phyloP scores from a whole-genome alignment of 805 yeast genomes.

The Wickerhamiella sorbophila region DNA sequence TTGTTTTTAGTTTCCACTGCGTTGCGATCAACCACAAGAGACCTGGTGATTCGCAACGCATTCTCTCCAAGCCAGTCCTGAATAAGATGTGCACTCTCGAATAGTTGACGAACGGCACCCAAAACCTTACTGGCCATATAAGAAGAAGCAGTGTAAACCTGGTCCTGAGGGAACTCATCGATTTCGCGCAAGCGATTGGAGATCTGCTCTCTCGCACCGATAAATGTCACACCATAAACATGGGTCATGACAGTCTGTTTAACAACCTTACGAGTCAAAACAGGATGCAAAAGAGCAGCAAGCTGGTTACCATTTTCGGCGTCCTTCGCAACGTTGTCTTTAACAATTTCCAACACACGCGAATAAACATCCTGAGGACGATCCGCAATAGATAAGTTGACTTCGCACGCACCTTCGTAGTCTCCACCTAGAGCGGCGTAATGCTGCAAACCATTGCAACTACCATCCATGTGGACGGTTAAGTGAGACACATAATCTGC shows the following conservation, averaged over 20 bases:
- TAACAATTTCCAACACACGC: slow-evolving; percentile 39
- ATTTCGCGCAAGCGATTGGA: slow-evolving; percentile 55
- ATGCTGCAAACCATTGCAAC: slow-evolving; percentile 56
- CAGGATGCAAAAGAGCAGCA: slow-evolving; percentile 37
- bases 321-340: slow-evolving; percentile 34
- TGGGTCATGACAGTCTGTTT: slow-evolving; percentile 98
- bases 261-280: slow-evolving; percentile 72
- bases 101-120: slow-evolving; percentile 68
- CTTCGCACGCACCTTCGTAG: slow-evolving; percentile 48
- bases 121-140: slow-evolving; percentile 71
- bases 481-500: slow-evolving; percentile 34
- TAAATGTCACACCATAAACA: slow-evolving; percentile 90
- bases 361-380: slow-evolving; percentile 49
- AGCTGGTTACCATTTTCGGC: slow-evolving; percentile 17
- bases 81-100: slow-evolving; percentile 82
- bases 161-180: slow-evolving; percentile 35
- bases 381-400: slow-evolving; percentile 40
- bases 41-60: slow-evolving; percentile 65
- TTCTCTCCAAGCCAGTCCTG: slow-evolving; percentile 93
- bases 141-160: slow-evolving; percentile 36
- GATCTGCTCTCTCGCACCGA: slow-evolving; percentile 87
- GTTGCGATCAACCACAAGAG: slow-evolving; percentile 37
- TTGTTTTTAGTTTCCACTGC: slow-evolving; percentile 33
- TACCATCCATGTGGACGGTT: slow-evolving; percentile 54
- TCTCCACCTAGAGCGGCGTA: slow-evolving; percentile 64